A percentile compares a stretch with the other conserved stretches of the same genome.
Evolutionary conservation across 768 basidiomycete genomes (phyloP).

Genomic region (Podaxis sp.): DNA sequence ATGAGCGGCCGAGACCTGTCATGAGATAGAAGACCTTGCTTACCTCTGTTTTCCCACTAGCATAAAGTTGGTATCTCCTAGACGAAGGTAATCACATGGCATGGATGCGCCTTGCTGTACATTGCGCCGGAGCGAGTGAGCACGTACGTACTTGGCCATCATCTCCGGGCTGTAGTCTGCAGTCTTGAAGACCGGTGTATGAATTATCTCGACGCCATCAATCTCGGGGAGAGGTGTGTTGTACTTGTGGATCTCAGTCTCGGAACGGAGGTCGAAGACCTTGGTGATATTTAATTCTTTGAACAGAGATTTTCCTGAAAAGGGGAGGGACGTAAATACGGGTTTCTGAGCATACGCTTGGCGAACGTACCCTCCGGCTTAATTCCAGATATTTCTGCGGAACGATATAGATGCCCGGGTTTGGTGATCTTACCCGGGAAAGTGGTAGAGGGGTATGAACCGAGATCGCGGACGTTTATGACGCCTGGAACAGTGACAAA

Average conservation of each 20-base stretch:
- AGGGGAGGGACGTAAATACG: not conserved
- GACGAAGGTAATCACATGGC: conserved; percentile 20
- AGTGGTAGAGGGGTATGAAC: conserved; percentile 47
- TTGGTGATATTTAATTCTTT: conserved; percentile 58
- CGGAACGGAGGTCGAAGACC: conserved; percentile 76
- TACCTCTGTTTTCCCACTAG: conserved; percentile 78
- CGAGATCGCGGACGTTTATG: conserved; percentile 72
- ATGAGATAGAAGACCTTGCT: conserved; percentile 3
- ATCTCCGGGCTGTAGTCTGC: conserved; percentile 82
- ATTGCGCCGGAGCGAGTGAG: conserved; percentile 14
- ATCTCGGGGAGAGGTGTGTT: conserved; percentile 59
- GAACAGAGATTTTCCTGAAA: conserved; percentile 53
- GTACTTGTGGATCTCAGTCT: conserved; percentile 76
- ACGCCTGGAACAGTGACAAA: conserved; percentile 72
- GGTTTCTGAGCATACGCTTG: not conserved
- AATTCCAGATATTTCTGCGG: conserved; percentile 69
- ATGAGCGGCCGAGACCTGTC: not conserved
- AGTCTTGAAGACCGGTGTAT: conserved; percentile 60
- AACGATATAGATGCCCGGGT: conserved; percentile 56
- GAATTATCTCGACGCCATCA: conserved; percentile 56
- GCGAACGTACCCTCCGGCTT: conserved; percentile 56
- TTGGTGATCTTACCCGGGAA: conserved; percentile 49
- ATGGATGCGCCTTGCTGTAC: conserved; percentile 14
- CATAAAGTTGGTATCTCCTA: conserved; percentile 71
- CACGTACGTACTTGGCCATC: conserved; percentile 76